Evolutionary conservation across 2,329 filamentous ascomycete genomes (phyloP).

Genomic region (Orbilia blumenaviensis): DNA sequence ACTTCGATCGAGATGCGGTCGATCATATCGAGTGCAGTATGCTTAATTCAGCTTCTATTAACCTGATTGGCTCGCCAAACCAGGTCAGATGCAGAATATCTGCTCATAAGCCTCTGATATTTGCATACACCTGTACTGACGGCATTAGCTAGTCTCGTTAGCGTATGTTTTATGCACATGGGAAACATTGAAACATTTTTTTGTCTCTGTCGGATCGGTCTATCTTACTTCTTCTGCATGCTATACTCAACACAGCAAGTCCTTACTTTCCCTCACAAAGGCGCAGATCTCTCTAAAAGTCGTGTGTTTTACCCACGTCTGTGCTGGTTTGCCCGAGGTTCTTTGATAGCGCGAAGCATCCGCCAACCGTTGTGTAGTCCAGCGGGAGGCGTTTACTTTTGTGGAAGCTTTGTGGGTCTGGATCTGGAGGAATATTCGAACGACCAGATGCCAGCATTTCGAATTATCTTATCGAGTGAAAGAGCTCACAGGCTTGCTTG

Average conservation of each 20-base stretch:
- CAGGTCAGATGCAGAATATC: neutral
- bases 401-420: neutral
- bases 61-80: neutral
- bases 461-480: no score
- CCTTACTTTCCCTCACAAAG: neutral
- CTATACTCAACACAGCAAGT: neutral
- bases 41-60: neutral
- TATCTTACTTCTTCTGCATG: neutral
- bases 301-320: neutral
- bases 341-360: neutral
- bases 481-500: no score
- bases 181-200: neutral
- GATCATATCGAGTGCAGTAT: neutral
- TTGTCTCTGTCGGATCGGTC: neutral
- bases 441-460: no score
- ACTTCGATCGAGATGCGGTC: neutral
- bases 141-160: neutral
- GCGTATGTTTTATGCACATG: neutral
- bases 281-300: neutral
- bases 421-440: no score
- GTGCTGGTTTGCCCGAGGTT: neutral
- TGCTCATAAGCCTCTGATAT: slow-evolving; percentile 9
- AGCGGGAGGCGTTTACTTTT: no score
- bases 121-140: neutral
- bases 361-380: neutral